phyloP scores from a whole-genome alignment of 192 early-diverging fungal genomes.

The Linnemannia zychae region DNA sequence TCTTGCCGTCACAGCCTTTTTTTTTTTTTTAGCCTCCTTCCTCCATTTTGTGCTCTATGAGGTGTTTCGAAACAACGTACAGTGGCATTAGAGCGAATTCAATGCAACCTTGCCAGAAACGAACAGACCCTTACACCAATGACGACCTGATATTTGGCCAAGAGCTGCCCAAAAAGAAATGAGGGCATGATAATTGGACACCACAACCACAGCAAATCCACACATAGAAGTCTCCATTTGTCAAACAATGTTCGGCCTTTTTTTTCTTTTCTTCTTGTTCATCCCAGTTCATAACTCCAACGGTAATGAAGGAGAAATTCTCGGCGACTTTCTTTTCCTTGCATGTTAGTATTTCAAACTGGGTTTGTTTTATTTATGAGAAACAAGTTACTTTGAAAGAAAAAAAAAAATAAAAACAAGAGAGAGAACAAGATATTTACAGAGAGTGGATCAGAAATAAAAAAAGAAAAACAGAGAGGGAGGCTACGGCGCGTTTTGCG shows the following conservation, averaged over 20 bases:
- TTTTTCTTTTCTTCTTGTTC: too few relatives aligned
- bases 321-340: neutral
- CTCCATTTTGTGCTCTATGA: too few relatives aligned
- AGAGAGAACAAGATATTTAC: neutral
- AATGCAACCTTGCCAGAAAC: neutral
- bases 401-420: neutral
- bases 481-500: neutral
- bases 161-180: too few relatives aligned
- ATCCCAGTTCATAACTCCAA: too few relatives aligned
- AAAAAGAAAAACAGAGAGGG: neutral
- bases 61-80: constrained; percentile 4
- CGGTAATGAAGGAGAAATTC: too few relatives aligned
- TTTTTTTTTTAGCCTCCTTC: neutral
- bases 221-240: too few relatives aligned
- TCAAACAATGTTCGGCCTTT: too few relatives aligned
- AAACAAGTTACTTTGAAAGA: neutral
- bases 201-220: too few relatives aligned
- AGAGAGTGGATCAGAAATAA: neutral
- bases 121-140: neutral
- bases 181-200: too few relatives aligned
- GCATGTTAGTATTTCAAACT: neutral
- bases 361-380: neutral
- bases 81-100: neutral
- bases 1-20: neutral
- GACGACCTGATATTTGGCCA: neutral